Evolutionary conservation across 371 early-diverging fungal genomes (phyloP).

Genomic region (Paraphysoderma sedebokerense): DNA sequence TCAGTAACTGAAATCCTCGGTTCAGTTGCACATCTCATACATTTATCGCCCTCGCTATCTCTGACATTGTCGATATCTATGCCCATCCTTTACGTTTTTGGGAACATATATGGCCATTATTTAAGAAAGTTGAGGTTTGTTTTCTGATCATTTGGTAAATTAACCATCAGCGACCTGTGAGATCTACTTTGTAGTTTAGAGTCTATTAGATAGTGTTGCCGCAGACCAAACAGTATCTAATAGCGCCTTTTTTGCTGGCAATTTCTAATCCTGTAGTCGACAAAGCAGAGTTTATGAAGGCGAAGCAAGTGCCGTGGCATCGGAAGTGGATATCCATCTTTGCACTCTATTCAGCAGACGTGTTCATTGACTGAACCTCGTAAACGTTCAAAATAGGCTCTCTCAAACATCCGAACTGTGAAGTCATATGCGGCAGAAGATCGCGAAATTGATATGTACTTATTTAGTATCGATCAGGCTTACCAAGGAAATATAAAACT

Average conservation of each 20-base stretch:
- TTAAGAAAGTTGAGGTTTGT: slow-evolving; percentile 36
- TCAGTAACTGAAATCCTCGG: slow-evolving; percentile 47
- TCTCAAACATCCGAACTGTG: slow-evolving; percentile 53
- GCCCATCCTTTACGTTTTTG: slow-evolving; percentile 41
- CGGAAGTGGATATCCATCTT: slow-evolving; percentile 26
- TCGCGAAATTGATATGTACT: slow-evolving; percentile 39
- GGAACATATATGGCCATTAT: slow-evolving; percentile 53
- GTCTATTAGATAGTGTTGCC: too few relatives aligned
- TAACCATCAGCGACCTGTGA: too few relatives aligned
- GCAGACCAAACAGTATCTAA: too few relatives aligned
- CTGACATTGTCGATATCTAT: slow-evolving; percentile 37
- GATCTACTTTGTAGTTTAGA: too few relatives aligned
- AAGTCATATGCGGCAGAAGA: slow-evolving; percentile 54
- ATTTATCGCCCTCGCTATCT: slow-evolving; percentile 45
- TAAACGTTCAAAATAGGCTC: slow-evolving; percentile 14
- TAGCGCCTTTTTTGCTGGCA: too few relatives aligned
- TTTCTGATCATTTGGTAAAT: too few relatives aligned
- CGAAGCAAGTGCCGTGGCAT: slow-evolving; percentile 38
- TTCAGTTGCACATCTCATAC: slow-evolving; percentile 39
- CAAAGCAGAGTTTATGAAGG: slow-evolving; percentile 31
- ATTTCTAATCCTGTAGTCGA: too few relatives aligned
- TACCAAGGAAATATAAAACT: slow-evolving; percentile 24
- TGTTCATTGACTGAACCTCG: neutral
- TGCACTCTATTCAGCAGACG: neutral
- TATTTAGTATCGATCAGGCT: slow-evolving; percentile 21